These are phyloP conservation scores for Hansenula anomala DNA, from an alignment of 1,139 yeast species.

Conservation along the genomic window DNA sequence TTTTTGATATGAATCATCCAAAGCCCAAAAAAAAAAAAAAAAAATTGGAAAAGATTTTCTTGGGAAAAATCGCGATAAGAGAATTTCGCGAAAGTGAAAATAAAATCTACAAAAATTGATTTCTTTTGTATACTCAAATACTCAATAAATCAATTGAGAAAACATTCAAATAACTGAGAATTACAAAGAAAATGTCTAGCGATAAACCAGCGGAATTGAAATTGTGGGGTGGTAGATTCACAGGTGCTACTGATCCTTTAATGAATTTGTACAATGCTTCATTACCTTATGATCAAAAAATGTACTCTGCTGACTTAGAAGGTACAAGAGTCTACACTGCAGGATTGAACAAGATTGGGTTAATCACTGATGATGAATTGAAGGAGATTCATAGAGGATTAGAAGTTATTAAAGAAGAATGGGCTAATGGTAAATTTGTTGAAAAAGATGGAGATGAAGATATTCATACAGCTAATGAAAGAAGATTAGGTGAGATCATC, in stretches of 20 bases:
- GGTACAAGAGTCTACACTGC: constrained; percentile 92
- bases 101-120: no score
- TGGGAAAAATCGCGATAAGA: no score
- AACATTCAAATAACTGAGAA: background rate
- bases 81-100: no score
- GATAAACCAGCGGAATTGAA: constrained; percentile 50
- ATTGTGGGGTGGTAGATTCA: constrained; percentile 99
- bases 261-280: constrained; percentile 98
- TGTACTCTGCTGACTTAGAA: constrained; percentile 90
- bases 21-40: no score
- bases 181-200: constrained; percentile 22
- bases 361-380: constrained; percentile 69
- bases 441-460: constrained; percentile 96
- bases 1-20: no score
- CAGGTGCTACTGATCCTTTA: constrained; percentile 93
- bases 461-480: constrained; percentile 97
- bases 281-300: constrained; percentile 87
- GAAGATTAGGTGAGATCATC: constrained; percentile 92
- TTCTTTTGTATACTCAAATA: no score
- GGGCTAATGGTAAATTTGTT: constrained; percentile 69
- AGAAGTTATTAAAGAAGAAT: constrained; percentile 64
- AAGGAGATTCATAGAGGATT: constrained; percentile 79
- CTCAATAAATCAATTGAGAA: no score
- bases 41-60: no score
- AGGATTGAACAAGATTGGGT: constrained; percentile 76